Evolutionary conservation across 768 basidiomycete genomes (phyloP).

Genomic region (Boletellus ananiceps): DNA sequence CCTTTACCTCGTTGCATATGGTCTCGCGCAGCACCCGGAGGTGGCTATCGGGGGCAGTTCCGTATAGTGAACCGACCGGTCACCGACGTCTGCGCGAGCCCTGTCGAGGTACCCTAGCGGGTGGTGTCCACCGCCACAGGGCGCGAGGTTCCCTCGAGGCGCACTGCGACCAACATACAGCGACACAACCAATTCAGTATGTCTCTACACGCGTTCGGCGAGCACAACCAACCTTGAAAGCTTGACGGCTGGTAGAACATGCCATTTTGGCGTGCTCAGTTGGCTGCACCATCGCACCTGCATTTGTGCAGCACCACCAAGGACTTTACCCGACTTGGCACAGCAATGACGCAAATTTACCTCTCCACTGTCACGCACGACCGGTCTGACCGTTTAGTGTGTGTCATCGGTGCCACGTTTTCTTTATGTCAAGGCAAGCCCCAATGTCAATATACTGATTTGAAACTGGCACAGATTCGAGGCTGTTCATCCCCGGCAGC

Average conservation of each 20-base stretch:
- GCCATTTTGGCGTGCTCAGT: not conserved
- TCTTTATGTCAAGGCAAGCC: conserved; percentile 18
- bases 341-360: conserved; percentile 19
- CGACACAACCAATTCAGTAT: not conserved
- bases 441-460: conserved; percentile 8
- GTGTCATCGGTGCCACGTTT: conserved; percentile 25
- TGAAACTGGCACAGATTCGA: conserved; percentile 15
- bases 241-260: not conserved
- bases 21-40: conserved; percentile 3
- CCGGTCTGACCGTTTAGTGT: conserved; percentile 7
- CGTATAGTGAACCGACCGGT: conserved; percentile 2
- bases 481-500: conserved; percentile 26
- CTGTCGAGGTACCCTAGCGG: not conserved
- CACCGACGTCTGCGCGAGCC: conserved; percentile 5
- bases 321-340: conserved; percentile 12
- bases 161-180: not conserved
- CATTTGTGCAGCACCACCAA: conserved; percentile 12
- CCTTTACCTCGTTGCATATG: conserved; percentile 20
- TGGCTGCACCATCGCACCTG: not conserved
- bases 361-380: conserved; percentile 12
- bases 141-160: conserved; percentile 28
- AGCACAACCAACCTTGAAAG: not conserved
- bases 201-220: not conserved
- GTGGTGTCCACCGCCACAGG: conserved; percentile 21
- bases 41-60: conserved; percentile 11